A percentile compares a stretch with the other conserved stretches of the same genome.
phyloP scores from a whole-genome alignment of 768 basidiomycete species.

The Mycena rosella region DNA sequence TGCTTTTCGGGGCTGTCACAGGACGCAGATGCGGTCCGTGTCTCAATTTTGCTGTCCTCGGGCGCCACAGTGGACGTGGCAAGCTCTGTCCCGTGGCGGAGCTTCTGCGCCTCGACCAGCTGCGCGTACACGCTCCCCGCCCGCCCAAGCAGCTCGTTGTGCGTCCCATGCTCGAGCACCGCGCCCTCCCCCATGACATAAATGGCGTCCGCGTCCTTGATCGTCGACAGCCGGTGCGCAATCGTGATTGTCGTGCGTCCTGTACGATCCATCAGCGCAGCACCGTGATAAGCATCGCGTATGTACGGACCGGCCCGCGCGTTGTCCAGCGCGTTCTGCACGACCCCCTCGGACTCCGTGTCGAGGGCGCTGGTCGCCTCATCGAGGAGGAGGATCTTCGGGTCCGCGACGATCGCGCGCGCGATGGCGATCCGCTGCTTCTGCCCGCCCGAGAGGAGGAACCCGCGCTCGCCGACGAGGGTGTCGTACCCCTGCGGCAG shows the following conservation, averaged over 20 bases:
- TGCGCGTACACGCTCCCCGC: conserved; percentile 75
- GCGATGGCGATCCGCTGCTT: conserved; percentile 93
- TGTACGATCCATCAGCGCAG: conserved; percentile 45
- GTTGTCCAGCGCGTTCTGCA: conserved; percentile 93
- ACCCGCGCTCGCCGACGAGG: conserved; percentile 89
- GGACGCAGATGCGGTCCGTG: neutral
- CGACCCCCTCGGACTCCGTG: conserved; percentile 86
- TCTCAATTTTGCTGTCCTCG: conserved; percentile 38
- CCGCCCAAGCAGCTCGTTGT: conserved; percentile 71
- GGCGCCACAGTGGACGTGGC: conserved; percentile 45
- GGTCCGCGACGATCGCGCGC: conserved; percentile 89
- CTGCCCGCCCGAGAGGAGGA: conserved; percentile 87
- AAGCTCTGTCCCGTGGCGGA: conserved; percentile 66
- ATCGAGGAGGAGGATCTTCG: conserved; percentile 85
- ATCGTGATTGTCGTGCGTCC: conserved; percentile 58
- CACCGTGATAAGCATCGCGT: neutral
- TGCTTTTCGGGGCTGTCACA: conserved; percentile 2
- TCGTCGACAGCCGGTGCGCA: conserved; percentile 83
- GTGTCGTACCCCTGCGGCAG: conserved; percentile 76
- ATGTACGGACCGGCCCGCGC: conserved; percentile 50
- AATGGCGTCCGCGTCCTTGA: conserved; percentile 87
- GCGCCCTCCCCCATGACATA: conserved; percentile 92
- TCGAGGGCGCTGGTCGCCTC: conserved; percentile 91
- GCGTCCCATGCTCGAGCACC: conserved; percentile 85
- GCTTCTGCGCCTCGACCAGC: conserved; percentile 83